Conservation (phyloP, 192 early-diverging fungal genomes). For the Podila clonocystis region DNA sequence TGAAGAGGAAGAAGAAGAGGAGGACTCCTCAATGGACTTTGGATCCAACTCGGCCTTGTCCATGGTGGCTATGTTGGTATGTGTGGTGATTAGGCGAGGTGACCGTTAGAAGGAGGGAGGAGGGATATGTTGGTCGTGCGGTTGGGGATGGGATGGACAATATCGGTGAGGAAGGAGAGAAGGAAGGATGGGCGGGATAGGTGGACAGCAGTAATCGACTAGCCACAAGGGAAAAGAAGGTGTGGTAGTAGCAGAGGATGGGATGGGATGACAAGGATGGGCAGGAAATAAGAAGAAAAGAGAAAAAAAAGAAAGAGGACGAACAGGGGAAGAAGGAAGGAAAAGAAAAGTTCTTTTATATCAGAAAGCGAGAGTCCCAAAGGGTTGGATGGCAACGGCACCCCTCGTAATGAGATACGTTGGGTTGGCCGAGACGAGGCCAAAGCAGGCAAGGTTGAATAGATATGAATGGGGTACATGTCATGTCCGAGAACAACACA, state of each 20-base stretch:
- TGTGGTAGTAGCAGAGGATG: background rate
- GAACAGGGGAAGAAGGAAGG: too few relatives aligned
- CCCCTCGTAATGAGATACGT: too few relatives aligned
- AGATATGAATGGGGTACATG: background rate
- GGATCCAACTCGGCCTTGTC: constrained; percentile 23
- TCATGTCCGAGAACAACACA: background rate
- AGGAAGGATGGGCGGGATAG: background rate
- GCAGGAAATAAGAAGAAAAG: constrained; percentile 3
- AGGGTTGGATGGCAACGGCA: too few relatives aligned
- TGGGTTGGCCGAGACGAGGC: too few relatives aligned
- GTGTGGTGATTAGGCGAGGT: background rate
- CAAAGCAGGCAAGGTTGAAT: background rate
- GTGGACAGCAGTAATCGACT: background rate
- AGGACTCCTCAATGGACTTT: constrained; percentile 8
- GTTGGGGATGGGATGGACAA: background rate
- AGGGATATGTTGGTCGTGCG: background rate
- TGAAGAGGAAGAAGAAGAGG: constrained; percentile 5
- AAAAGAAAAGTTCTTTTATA: too few relatives aligned
- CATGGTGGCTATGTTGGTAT: constrained; percentile 6
- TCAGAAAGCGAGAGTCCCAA: too few relatives aligned
- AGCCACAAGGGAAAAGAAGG: background rate
- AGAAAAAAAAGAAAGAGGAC: constrained; percentile 2
- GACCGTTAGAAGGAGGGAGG: background rate
- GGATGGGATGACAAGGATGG: background rate
- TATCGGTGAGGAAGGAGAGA: background rate